Percentiles rank a stretch among this genome's conserved stretches.
phyloP scores from a whole-genome alignment of 805 yeast genomes.

The Candida parachauliodes region DNA sequence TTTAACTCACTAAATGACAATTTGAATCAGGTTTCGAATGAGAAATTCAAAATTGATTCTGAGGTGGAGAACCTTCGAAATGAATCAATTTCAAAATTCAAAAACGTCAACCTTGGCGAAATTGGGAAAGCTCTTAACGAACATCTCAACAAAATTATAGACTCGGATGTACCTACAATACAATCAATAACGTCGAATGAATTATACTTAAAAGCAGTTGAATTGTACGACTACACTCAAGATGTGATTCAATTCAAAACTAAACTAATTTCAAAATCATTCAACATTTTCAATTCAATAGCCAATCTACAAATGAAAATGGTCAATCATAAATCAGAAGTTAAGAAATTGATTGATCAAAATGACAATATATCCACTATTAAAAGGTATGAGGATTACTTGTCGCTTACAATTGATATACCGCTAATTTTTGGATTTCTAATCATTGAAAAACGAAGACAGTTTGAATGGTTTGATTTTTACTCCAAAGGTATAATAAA shows the following conservation, averaged over 20 bases:
- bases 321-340: slow-evolving; percentile 29
- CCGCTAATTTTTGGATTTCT: slow-evolving; percentile 73
- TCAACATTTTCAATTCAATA: slow-evolving; percentile 25
- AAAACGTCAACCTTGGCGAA: slow-evolving; percentile 14
- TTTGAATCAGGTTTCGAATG: slow-evolving; percentile 35
- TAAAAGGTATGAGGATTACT: slow-evolving; percentile 32
- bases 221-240: slow-evolving; percentile 31
- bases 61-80: slow-evolving; percentile 40
- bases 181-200: slow-evolving; percentile 14
- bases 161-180: background rate
- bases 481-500: slow-evolving; percentile 35
- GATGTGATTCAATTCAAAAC: slow-evolving; percentile 30
- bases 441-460: slow-evolving; percentile 57
- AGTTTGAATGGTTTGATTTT: slow-evolving; percentile 53
- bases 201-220: slow-evolving; percentile 27
- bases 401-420: slow-evolving; percentile 53
- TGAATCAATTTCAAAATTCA: slow-evolving; percentile 30
- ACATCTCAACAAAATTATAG: background rate
- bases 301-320: slow-evolving; percentile 37
- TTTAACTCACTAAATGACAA: slow-evolving; percentile 30
- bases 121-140: background rate
- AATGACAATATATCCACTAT: slow-evolving; percentile 18
- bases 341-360: slow-evolving; percentile 23
- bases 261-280: slow-evolving; percentile 19
- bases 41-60: slow-evolving; percentile 33